phyloP scores from a whole-genome alignment of 352 stramenopile species.

The Pythium dissotocum region DNA sequence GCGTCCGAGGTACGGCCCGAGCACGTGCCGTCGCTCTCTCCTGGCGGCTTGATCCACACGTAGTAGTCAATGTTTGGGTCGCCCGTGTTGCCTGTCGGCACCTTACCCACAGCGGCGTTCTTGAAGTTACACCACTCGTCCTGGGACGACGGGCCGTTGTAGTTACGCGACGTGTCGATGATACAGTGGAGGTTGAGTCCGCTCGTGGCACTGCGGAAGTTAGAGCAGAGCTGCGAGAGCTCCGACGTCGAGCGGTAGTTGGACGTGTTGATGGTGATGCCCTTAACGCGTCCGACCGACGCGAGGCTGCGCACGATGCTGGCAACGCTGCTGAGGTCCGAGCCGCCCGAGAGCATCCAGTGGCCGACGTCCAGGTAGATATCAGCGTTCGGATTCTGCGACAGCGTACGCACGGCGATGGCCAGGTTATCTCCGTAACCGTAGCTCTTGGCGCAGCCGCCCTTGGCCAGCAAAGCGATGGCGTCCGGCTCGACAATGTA shows the following conservation, averaged over 20 bases:
- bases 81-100: conserved; percentile 50
- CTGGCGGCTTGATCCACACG: conserved; percentile 69
- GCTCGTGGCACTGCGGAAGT: conserved; percentile 41
- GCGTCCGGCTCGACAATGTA: conserved; percentile 77
- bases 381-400: conserved; percentile 52
- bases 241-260: conserved; percentile 65
- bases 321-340: conserved; percentile 28
- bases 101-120: conserved; percentile 50
- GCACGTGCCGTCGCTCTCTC: conserved; percentile 67
- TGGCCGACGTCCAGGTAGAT: conserved; percentile 65
- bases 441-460: conserved; percentile 38
- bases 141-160: conserved; percentile 34
- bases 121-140: conserved; percentile 77
- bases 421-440: conserved; percentile 57
- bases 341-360: conserved; percentile 43
- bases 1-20: conserved; percentile 26
- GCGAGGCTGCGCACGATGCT: conserved; percentile 46
- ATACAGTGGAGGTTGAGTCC: conserved; percentile 42
- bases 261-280: conserved; percentile 71
- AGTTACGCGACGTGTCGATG: conserved; percentile 70
- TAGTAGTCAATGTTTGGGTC: conserved; percentile 66
- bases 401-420: conserved; percentile 41
- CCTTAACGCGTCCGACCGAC: conserved; percentile 45
- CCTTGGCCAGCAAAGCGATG: conserved; percentile 46
- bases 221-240: conserved; percentile 48